Evolutionary conservation across 257 asterid species (phyloP).

Genomic region (Leptodermis oblonga): DNA sequence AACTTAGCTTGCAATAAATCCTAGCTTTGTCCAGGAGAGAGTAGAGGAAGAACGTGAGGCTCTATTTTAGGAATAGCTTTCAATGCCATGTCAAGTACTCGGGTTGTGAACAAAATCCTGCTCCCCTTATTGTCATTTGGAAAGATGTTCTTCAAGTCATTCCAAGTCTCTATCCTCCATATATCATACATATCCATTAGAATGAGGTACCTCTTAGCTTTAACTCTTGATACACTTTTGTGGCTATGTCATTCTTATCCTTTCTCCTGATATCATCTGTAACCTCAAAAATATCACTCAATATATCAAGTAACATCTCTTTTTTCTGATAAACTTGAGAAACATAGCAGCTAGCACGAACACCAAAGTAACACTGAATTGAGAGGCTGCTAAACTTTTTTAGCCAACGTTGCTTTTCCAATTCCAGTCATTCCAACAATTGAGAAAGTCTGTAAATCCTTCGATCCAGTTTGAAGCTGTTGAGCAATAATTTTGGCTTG

Average conservation of each 20-base stretch:
- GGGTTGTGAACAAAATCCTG: background rate
- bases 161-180: background rate
- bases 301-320: background rate
- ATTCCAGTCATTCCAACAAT: constrained; percentile 14
- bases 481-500: background rate
- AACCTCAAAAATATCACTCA: background rate
- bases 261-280: background rate
- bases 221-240: background rate
- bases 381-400: background rate
- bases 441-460: background rate
- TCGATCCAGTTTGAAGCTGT: background rate
- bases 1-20: background rate
- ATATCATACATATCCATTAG: background rate
- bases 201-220: background rate
- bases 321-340: background rate
- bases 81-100: background rate
- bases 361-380: background rate
- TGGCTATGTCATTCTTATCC: background rate
- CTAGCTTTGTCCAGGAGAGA: background rate
- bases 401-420: background rate
- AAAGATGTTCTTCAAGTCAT: background rate
- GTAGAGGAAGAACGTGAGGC: background rate
- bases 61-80: background rate
- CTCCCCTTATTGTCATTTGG: background rate
- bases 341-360: background rate